Evolutionary conservation across 2,329 filamentous ascomycete genomes (phyloP).

Genomic region (Elsinoe perseae): DNA sequence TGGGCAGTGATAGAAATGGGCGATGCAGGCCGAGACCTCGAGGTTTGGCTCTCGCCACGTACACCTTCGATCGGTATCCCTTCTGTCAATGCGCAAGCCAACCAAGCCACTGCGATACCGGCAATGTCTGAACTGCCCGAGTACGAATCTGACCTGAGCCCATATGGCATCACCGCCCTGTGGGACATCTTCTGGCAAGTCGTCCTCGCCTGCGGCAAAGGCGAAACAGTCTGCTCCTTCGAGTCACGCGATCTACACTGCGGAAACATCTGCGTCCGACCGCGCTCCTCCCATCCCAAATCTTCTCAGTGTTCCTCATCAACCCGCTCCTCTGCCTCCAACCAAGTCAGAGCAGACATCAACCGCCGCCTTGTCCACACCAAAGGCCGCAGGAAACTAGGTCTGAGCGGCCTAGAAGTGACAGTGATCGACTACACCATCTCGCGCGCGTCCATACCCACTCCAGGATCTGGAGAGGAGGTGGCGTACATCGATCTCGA

Average conservation of each 20-base stretch:
- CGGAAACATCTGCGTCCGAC: conserved; percentile 55
- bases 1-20: conserved; percentile 62
- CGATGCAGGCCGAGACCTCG: conserved; percentile 54
- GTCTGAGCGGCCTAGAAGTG: conserved; percentile 50
- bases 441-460: conserved; percentile 49
- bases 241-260: conserved; percentile 61
- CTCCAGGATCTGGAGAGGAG: conserved; percentile 20
- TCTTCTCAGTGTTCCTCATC: neutral
- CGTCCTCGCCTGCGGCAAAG: conserved; percentile 53
- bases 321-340: conserved; percentile 5
- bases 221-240: conserved; percentile 52
- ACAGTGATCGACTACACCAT: conserved; percentile 63
- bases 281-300: neutral
- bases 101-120: neutral
- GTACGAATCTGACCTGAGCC: neutral
- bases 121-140: no score
- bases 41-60: conserved; percentile 32
- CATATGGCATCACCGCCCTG: conserved; percentile 35
- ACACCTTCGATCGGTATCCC: neutral
- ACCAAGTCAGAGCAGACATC: neutral
- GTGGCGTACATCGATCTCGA: conserved; percentile 42
- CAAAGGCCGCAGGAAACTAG: conserved; percentile 33
- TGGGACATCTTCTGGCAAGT: conserved; percentile 63
- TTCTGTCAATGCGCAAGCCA: neutral
- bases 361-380: neutral